phyloP scores from a whole-genome alignment of 2,329 filamentous ascomycete species.

The Colletotrichum cereale region DNA sequence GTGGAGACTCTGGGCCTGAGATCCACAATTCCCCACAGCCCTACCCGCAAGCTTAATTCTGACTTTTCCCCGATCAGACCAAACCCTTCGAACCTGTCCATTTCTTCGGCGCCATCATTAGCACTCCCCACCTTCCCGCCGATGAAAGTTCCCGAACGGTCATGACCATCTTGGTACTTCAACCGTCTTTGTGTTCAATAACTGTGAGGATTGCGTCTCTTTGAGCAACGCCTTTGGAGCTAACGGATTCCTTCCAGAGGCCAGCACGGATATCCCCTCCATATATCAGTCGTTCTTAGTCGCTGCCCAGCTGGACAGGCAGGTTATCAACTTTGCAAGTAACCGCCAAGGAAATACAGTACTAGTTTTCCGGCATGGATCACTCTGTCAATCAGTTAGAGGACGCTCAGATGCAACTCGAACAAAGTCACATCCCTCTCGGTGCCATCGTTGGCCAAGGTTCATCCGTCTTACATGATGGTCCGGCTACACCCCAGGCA shows the following conservation, averaged over 20 bases:
- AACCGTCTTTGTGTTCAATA: not conserved
- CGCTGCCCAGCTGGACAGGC: not conserved
- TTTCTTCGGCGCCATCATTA: conserved; percentile 2
- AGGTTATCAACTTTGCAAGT: not conserved
- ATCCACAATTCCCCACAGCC: conserved; percentile 30
- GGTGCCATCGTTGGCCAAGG: not conserved
- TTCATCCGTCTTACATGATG: not conserved
- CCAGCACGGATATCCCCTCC: not conserved
- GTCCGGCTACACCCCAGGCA: not conserved
- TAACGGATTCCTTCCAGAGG: not conserved
- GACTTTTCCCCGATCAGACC: conserved; percentile 29
- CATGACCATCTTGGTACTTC: not conserved
- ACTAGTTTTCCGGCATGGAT: not conserved
- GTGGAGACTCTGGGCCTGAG: not conserved
- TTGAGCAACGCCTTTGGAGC: not conserved
- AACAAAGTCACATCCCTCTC: not conserved
- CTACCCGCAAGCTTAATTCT: conserved; percentile 38
- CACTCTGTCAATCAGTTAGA: not conserved
- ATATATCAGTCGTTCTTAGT: not conserved
- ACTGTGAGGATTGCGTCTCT: not conserved
- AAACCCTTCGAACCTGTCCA: conserved; percentile 3
- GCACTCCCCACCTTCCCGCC: not conserved
- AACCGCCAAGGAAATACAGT: not conserved
- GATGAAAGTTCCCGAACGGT: not conserved
- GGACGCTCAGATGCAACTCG: conserved; percentile 19